Conservation (phyloP, 2,329 filamentous ascomycete species). For the Colletotrichum brevisporum region DNA sequence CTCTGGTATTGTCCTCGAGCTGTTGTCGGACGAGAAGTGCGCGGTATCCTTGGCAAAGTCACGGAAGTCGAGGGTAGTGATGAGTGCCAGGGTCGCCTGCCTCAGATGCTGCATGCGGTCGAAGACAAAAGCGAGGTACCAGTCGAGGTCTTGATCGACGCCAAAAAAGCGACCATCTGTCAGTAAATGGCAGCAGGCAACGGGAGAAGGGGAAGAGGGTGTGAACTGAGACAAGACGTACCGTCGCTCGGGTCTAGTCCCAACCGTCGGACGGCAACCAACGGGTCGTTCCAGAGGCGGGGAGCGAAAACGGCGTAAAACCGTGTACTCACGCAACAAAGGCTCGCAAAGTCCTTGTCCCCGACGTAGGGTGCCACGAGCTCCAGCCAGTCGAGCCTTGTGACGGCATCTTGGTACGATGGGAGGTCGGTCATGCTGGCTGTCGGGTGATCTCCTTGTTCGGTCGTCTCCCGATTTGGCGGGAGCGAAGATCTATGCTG, state of each 20-base stretch:
- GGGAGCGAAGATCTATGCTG: background rate
- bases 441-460: constrained; percentile 1
- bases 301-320: constrained; percentile 66
- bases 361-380: constrained; percentile 62
- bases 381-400: constrained; percentile 62
- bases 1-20: constrained; percentile 53
- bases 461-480: background rate
- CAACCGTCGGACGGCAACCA: constrained; percentile 54
- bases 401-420: constrained; percentile 67
- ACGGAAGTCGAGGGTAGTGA: constrained; percentile 64
- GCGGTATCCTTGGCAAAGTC: constrained; percentile 56
- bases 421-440: constrained; percentile 53
- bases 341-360: constrained; percentile 56
- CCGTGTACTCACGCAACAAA: constrained; percentile 63
- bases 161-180: constrained; percentile 7
- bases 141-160: constrained; percentile 58
- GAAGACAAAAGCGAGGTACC: constrained; percentile 64
- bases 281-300: constrained; percentile 66
- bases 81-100: constrained; percentile 57
- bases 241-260: constrained; percentile 62
- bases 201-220: background rate
- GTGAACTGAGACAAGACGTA: constrained; percentile 48
- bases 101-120: constrained; percentile 53
- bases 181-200: background rate
- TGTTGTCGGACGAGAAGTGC: constrained; percentile 57